Evolutionary conservation across 768 basidiomycete genomes (phyloP), one percentile per base, ranked within the genome.

Genomic region (Leucogyrophana mollusca): DNA sequence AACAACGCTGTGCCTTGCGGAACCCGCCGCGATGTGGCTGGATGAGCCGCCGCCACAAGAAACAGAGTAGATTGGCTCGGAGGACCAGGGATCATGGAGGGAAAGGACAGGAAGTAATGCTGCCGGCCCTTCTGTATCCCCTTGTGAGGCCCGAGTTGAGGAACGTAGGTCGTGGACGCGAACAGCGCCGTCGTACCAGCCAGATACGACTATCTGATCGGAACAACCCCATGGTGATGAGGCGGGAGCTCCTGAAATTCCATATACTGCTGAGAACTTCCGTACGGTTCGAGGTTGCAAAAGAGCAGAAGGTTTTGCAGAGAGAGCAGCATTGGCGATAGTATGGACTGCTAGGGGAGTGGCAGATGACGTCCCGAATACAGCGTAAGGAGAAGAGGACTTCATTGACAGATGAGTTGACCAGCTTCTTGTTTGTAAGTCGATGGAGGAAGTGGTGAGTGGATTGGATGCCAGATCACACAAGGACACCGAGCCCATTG

Each of bases 171-270:
- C 90, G 64, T 90, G 83, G 41, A 88, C 74, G 30, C 79, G 75
- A 25, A 89, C 84, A 39, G 73, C 61, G 9, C 90, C 85, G 58
- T 93, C 87, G 62, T 80, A 92, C 88, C 90, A 91, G 1, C 88
- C 90, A 1, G 87, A 85, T 30, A 89, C 73, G 18, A 93, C 46
- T 16, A 89, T 76, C 56, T 88, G 75, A 14, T 85, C 80, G 3
- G 87, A 85, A 2, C 77, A 66, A 3, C 89, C 88, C 76, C 84
- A 82, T 1, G 83, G 79, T 17, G 83, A 82, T 21, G 78, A 72
- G 0, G 73, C 71, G 1, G 87, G 83, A 6, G 79, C 78, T 20
- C 68, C 70, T 7, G 79, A 69, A 59, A 93, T 78, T 34, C 78
- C 85, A 66, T 90, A 91, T 9, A 90, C 90, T 1, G 89, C 86